Evolutionary conservation across 2,329 filamentous ascomycete species (phyloP).

Genomic region (Coniochaeta ligniaria): DNA sequence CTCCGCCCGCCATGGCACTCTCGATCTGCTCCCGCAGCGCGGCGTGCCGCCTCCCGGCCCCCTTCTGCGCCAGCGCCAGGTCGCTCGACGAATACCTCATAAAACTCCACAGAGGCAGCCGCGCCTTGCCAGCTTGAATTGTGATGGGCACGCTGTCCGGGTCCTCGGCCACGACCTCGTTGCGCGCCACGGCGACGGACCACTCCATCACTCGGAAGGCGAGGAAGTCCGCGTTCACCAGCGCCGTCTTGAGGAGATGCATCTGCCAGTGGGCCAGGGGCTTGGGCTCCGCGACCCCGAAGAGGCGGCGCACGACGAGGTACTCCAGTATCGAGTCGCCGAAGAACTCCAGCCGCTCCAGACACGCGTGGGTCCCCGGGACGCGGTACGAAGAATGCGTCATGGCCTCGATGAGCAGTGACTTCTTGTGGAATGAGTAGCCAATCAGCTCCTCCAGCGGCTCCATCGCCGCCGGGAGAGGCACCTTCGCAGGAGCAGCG

Average conservation of each 20-base stretch:
- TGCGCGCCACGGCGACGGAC: slow-evolving; percentile 18
- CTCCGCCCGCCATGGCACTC: slow-evolving; percentile 38
- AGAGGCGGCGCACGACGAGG: slow-evolving; percentile 61
- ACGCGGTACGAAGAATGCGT: slow-evolving; percentile 61
- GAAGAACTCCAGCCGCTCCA: slow-evolving; percentile 78
- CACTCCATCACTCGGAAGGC: slow-evolving; percentile 66
- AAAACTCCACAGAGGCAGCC: slow-evolving; percentile 57
- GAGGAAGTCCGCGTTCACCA: slow-evolving; percentile 76
- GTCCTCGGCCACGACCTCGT: slow-evolving; percentile 15
- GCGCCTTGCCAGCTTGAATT: not conserved
- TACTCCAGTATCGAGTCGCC: slow-evolving; percentile 82
- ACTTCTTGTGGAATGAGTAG: slow-evolving; percentile 62
- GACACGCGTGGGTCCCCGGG: slow-evolving; percentile 38
- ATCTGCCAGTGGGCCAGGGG: slow-evolving; percentile 50
- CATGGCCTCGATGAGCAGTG: slow-evolving; percentile 68
- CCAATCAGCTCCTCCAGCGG: slow-evolving; percentile 60
- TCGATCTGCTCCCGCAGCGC: slow-evolving; percentile 41
- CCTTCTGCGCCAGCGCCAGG: slow-evolving; percentile 38
- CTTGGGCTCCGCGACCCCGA: slow-evolving; percentile 21
- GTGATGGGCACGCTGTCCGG: slow-evolving; percentile 8
- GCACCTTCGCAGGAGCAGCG: slow-evolving; percentile 24
- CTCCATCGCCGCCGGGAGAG: slow-evolving; percentile 31
- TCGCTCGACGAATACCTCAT: slow-evolving; percentile 51
- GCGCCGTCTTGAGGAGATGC: slow-evolving; percentile 66
- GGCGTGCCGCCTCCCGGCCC: slow-evolving; percentile 36